These are phyloP conservation scores for Discostella stelligeroides DNA, from an alignment of 108 stramenopile genomes.

Conservation along the genomic window DNA sequence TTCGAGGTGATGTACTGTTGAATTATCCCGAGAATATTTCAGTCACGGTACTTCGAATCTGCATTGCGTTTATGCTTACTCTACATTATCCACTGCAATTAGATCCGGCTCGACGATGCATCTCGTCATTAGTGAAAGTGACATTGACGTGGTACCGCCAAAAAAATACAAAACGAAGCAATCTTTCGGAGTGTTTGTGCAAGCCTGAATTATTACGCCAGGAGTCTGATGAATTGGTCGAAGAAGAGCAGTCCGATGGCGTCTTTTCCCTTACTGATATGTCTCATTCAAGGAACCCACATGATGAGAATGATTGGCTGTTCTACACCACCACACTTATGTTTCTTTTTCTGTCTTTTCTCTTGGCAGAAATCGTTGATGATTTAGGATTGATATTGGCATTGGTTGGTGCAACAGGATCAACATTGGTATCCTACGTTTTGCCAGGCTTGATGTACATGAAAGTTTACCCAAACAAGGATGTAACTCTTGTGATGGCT, in stretches of 20 bases:
- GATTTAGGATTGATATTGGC: slow-evolving; percentile 60
- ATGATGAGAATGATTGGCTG: not conserved
- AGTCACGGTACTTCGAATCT: slow-evolving; percentile 60
- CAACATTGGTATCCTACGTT: slow-evolving; percentile 69
- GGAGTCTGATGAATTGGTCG: not conserved
- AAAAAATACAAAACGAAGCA: slow-evolving; percentile 3
- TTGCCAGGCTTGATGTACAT: slow-evolving; percentile 70
- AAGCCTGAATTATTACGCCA: not conserved
- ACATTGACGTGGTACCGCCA: slow-evolving; percentile 17
- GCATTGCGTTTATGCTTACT: slow-evolving; percentile 61
- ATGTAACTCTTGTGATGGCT: slow-evolving; percentile 31
- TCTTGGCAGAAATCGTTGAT: slow-evolving; percentile 53
- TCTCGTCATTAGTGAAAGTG: slow-evolving; percentile 42
- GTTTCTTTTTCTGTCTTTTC: slow-evolving; percentile 53
- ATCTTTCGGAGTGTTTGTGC: slow-evolving; percentile 8
- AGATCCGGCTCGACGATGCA: slow-evolving; percentile 55
- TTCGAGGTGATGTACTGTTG: slow-evolving; percentile 63
- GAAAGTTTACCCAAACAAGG: slow-evolving; percentile 28
- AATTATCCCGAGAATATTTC: slow-evolving; percentile 64
- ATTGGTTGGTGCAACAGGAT: slow-evolving; percentile 76
- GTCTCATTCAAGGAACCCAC: not conserved
- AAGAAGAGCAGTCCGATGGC: not conserved
- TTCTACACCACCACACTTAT: slow-evolving; percentile 52
- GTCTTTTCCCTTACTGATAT: slow-evolving; percentile 9
- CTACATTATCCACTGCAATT: slow-evolving; percentile 72